Percentiles rank a stretch among this genome's conserved stretches.
Conservation (phyloP, 768 basidiomycete genomes). For the Lactarius evosmus region DNA sequence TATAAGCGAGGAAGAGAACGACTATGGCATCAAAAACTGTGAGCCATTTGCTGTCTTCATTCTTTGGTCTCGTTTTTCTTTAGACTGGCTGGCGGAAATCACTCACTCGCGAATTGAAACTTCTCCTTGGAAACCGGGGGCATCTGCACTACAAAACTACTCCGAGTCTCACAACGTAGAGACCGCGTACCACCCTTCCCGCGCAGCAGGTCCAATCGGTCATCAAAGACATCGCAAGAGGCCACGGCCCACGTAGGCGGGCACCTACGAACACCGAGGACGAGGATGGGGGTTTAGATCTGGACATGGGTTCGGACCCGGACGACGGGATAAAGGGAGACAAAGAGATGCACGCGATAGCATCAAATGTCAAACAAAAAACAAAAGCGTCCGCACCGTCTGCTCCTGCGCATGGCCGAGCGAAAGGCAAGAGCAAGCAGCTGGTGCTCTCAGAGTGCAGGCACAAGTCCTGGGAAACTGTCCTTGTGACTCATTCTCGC, state of each 20-base stretch:
- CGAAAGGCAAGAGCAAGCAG: constrained; percentile 1
- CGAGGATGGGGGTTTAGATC: no score
- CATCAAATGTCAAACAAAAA: constrained; percentile 3
- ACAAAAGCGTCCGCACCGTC: neutral
- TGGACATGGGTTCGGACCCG: no score
- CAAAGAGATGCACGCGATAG: neutral
- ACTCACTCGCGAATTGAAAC: neutral
- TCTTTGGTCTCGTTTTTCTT: no score
- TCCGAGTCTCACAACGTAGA: constrained; percentile 42
- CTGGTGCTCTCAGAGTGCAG: neutral
- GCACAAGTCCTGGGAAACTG: neutral
- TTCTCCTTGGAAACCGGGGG: neutral
- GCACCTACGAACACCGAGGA: no score
- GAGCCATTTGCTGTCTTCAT: no score
- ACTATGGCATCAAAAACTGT: constrained; percentile 55
- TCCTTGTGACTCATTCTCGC: no score
- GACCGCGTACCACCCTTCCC: neutral
- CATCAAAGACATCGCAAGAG: constrained; percentile 1
- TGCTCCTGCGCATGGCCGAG: neutral
- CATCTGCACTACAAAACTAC: constrained; percentile 40
- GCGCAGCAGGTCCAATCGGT: neutral
- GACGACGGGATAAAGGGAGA: neutral
- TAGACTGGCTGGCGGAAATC: no score
- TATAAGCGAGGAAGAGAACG: constrained; percentile 47
- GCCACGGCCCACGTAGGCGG: no score